Percentiles rank a stretch among this genome's conserved stretches.
These are phyloP conservation scores for Zhuliangozyma parablackwelliae DNA, from an alignment of 1,139 yeast species.

Conservation along the genomic window DNA sequence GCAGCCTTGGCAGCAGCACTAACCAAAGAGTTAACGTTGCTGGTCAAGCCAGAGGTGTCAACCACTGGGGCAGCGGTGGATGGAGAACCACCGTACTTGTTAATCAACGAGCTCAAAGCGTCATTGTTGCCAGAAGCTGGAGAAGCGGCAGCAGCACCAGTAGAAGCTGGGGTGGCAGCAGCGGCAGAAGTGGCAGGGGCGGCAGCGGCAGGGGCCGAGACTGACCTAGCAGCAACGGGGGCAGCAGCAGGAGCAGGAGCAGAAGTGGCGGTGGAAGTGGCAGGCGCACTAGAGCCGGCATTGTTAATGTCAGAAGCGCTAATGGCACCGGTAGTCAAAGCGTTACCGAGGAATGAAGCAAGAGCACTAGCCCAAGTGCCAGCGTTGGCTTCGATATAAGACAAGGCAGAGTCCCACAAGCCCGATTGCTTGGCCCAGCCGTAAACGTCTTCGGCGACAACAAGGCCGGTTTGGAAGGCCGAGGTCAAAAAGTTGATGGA, in stretches of 20 bases:
- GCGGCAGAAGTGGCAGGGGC: slow-evolving; percentile 3
- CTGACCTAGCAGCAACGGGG: slow-evolving; percentile 6
- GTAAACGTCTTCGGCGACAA: slow-evolving; percentile 32
- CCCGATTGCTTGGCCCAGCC: slow-evolving; percentile 40
- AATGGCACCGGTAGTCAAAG: slow-evolving; percentile 19
- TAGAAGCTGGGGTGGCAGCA: slow-evolving; percentile 5
- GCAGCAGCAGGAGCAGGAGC: slow-evolving; percentile 10
- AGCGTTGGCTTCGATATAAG: slow-evolving; percentile 28
- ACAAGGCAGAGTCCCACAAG: slow-evolving; percentile 27
- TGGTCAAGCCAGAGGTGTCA: slow-evolving; percentile 7
- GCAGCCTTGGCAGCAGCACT: slow-evolving; percentile 11
- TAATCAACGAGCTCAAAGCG: slow-evolving; percentile 8
- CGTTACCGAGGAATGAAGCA: slow-evolving; percentile 22
- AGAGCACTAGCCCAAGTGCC: slow-evolving; percentile 27
- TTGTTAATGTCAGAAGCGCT: slow-evolving; percentile 24
- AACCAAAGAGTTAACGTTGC: slow-evolving; percentile 7
- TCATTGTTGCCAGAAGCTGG: slow-evolving; percentile 2
- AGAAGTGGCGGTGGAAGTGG: slow-evolving; percentile 12
- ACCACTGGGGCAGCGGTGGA: slow-evolving; percentile 7
- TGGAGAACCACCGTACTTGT: slow-evolving; percentile 8
- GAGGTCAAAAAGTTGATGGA: slow-evolving; percentile 30
- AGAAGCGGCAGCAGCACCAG: slow-evolving; percentile 4
- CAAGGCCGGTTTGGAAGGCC: slow-evolving; percentile 32
- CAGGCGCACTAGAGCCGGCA: slow-evolving; percentile 19
- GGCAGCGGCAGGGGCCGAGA: slow-evolving; percentile 16